Base-by-base conservation (phyloP, 1,284 basidiomycete genomes). In the Boletus semigastroideus region DNA sequence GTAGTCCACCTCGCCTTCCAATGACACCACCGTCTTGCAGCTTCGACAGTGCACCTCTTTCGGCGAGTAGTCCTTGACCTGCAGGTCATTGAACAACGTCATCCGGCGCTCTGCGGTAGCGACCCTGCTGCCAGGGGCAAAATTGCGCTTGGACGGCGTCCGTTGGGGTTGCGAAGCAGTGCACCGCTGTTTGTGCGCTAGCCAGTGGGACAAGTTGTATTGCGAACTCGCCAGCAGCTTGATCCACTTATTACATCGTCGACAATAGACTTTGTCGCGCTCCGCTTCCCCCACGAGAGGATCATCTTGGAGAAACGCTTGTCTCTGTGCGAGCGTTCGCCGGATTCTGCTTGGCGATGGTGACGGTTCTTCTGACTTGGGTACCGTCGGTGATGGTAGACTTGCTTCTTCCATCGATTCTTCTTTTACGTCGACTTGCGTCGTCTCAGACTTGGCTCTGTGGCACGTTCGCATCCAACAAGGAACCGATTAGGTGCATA, bases 201-300 rank as follows among this genome's bases (percentile, higher is more conserved):
- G 70, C 86, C 86, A 87, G 55, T 81, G 80, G 31, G 56, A 46
- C 31, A 77, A 54, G 19, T 64, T 59, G 65, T 83, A 87, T 6
- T 67, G 61, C 13, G 63, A 61, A 3, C 55, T 61, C 13, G 58
- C 62, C 19, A 76, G 74, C 25, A 87, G 68, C 47, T 71, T 74
- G 52, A 88, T 74, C 82, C 84, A 86, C 53, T 75, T 79, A 46
- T 78, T 67, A 62, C 86, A 89, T 40, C 70, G 74, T 54, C 74
- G 75, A 64, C 86, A 89, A 42, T 78, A 68, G 9, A 79, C 79
- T 52, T 76, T 72, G 42, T 79, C 69, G 3, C 77, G 71, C 57
- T 79, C 72, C 9, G 83, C 69, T 44, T 73, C 75, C 48, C 76
- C 75, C 3, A 72, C 72, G 39, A 73, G 73, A 13, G 77, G 71